Evolutionary conservation across 202 grass and related monocot species (phyloP).

Genomic region (Setaria italica): DNA sequence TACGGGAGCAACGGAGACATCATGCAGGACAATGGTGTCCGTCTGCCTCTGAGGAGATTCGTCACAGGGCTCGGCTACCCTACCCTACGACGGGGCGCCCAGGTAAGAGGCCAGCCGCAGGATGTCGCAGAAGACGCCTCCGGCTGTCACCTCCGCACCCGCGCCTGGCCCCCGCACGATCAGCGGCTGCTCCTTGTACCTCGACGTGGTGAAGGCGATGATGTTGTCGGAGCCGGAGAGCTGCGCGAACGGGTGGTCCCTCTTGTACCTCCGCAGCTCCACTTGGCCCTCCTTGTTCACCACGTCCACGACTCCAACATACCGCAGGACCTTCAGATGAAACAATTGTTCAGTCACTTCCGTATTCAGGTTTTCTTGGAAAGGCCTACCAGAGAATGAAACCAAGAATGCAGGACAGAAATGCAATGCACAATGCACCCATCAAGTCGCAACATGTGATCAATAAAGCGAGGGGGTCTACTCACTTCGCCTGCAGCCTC

Average conservation of each 20-base stretch:
- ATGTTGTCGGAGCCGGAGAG: slow-evolving; percentile 93
- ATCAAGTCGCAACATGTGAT: background rate
- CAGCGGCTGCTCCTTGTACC: slow-evolving; percentile 87
- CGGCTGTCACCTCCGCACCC: slow-evolving; percentile 91
- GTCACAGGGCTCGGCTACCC: background rate
- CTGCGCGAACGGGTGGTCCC: slow-evolving; percentile 86
- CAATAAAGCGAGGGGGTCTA: background rate
- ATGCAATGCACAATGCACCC: background rate
- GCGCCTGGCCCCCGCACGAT: slow-evolving; percentile 91
- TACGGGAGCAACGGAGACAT: background rate
- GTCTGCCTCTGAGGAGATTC: slow-evolving; percentile 14
- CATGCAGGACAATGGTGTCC: slow-evolving; percentile 16
- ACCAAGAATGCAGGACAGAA: background rate
- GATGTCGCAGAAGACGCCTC: slow-evolving; percentile 93
- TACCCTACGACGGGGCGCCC: slow-evolving; percentile 72
- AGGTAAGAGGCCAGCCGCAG: slow-evolving; percentile 89
- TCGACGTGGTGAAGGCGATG: slow-evolving; percentile 90
- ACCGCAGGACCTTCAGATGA: slow-evolving; percentile 81
- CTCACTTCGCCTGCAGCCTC: slow-evolving; percentile 76
- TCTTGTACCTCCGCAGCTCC: slow-evolving; percentile 79
- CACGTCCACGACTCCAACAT: slow-evolving; percentile 77
- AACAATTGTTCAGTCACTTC: slow-evolving; percentile 15
- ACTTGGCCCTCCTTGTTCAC: slow-evolving; percentile 68
- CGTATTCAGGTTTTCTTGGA: background rate
- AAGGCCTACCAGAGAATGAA: background rate